phyloP scores from a whole-genome alignment of 2,329 filamentous ascomycete genomes.

The Annulohypoxylon truncatum region DNA sequence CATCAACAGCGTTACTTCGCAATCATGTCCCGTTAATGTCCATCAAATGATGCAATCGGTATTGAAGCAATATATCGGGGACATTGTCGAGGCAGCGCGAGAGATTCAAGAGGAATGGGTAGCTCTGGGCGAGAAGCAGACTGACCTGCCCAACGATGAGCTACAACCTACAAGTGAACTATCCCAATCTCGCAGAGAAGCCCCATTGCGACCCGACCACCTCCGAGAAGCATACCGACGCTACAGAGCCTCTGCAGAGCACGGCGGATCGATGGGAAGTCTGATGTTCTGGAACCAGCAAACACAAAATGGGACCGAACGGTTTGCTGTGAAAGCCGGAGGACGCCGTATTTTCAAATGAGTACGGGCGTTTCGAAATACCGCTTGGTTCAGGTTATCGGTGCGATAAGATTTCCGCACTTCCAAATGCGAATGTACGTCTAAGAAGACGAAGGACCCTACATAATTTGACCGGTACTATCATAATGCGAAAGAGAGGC shows the following conservation, averaged over 20 bases:
- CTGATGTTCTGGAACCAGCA: slow-evolving; percentile 71
- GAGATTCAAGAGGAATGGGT: slow-evolving; percentile 79
- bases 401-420: background rate
- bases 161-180: slow-evolving; percentile 51
- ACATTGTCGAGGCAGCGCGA: slow-evolving; percentile 78
- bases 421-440: background rate
- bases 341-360: slow-evolving; percentile 65
- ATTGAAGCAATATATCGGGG: slow-evolving; percentile 80
- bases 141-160: slow-evolving; percentile 58
- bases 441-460: background rate
- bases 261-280: slow-evolving; percentile 68
- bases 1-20: slow-evolving; percentile 83
- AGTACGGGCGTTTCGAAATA: slow-evolving; percentile 31
- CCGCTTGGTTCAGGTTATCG: background rate
- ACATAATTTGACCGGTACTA: background rate
- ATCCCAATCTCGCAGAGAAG: slow-evolving; percentile 56
- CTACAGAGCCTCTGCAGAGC: slow-evolving; percentile 72
- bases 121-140: slow-evolving; percentile 67
- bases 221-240: slow-evolving; percentile 77
- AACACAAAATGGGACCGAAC: slow-evolving; percentile 68
- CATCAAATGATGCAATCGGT: slow-evolving; percentile 81
- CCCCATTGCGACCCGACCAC: slow-evolving; percentile 78
- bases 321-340: slow-evolving; percentile 66
- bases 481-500: background rate
- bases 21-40: slow-evolving; percentile 79